Conservation (phyloP, 2,329 filamentous ascomycete species). For the Rhexocercosporidium sp. region DNA sequence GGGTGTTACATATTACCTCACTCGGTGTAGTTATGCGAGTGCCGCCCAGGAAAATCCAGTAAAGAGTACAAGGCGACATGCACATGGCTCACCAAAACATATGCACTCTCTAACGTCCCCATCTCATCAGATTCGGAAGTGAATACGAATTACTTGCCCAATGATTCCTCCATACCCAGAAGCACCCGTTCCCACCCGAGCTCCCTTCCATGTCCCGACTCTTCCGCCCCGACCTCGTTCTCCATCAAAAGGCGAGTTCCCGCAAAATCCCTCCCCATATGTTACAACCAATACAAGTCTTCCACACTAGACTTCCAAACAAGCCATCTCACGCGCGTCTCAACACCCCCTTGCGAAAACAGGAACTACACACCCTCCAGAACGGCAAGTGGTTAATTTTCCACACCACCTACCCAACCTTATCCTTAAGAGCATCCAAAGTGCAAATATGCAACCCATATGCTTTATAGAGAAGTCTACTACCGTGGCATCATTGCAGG, state of each 20-base stretch:
- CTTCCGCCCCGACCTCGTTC: too few species aligned
- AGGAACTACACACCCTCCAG: neutral
- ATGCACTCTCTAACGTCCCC: too few species aligned
- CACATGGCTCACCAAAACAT: too few species aligned
- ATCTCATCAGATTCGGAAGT: too few species aligned
- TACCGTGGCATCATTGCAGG: neutral
- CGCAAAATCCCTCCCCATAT: neutral
- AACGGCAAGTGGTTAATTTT: neutral
- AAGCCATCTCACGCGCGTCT: neutral
- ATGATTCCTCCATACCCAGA: too few species aligned
- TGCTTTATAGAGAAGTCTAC: neutral
- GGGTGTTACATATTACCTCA: too few species aligned
- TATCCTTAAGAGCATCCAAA: constrained; percentile 10
- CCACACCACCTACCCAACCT: neutral
- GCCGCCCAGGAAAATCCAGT: too few species aligned
- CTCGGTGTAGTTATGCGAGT: too few species aligned
- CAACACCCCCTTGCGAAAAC: neutral
- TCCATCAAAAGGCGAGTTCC: neutral
- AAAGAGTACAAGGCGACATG: too few species aligned
- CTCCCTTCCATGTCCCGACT: too few species aligned
- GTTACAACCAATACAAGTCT: neutral
- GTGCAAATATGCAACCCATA: neutral
- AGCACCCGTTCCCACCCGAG: too few species aligned
- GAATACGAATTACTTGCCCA: too few species aligned
- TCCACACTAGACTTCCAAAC: neutral